These are phyloP conservation scores for Fusarium sp. DNA, from an alignment of 2,329 filamentous ascomycete genomes.

Conservation along the genomic window DNA sequence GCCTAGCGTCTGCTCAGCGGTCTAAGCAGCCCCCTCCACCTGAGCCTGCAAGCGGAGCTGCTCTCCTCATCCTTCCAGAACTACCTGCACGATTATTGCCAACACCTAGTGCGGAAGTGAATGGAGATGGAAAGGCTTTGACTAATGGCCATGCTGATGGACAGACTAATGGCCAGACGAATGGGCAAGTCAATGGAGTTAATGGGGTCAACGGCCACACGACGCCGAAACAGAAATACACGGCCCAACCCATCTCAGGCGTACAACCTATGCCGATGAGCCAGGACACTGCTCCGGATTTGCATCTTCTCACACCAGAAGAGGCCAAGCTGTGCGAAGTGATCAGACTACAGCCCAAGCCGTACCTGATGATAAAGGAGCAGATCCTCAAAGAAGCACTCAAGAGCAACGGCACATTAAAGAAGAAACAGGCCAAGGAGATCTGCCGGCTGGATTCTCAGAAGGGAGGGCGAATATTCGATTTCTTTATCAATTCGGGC, in stretches of 20 bases:
- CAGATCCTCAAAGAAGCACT: conserved; percentile 90
- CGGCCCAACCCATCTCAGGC: conserved; percentile 69
- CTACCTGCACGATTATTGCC: conserved; percentile 71
- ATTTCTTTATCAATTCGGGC: conserved; percentile 92
- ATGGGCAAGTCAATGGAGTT: conserved; percentile 64
- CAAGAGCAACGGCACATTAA: conserved; percentile 87
- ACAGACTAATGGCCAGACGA: conserved; percentile 55
- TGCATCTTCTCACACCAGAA: conserved; percentile 86
- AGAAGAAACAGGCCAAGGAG: conserved; percentile 93
- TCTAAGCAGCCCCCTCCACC: conserved; percentile 74
- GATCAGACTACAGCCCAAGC: conserved; percentile 89
- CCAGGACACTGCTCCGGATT: conserved; percentile 82
- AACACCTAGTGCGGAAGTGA: conserved; percentile 51
- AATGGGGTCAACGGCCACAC: conserved; percentile 56
- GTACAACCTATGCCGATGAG: conserved; percentile 75
- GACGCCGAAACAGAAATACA: conserved; percentile 63
- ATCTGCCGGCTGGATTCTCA: conserved; percentile 86
- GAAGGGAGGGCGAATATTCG: conserved; percentile 88
- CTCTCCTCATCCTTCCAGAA: conserved; percentile 82
- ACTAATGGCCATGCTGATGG: conserved; percentile 68
- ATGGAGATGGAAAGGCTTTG: conserved; percentile 67
- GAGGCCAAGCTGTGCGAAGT: conserved; percentile 89
- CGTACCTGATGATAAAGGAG: conserved; percentile 95
- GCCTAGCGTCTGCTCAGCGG: conserved; percentile 78
- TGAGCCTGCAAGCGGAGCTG: conserved; percentile 81